Conservation (phyloP, 169 alveolate species). For the Cryptosporidium felis region DNA sequence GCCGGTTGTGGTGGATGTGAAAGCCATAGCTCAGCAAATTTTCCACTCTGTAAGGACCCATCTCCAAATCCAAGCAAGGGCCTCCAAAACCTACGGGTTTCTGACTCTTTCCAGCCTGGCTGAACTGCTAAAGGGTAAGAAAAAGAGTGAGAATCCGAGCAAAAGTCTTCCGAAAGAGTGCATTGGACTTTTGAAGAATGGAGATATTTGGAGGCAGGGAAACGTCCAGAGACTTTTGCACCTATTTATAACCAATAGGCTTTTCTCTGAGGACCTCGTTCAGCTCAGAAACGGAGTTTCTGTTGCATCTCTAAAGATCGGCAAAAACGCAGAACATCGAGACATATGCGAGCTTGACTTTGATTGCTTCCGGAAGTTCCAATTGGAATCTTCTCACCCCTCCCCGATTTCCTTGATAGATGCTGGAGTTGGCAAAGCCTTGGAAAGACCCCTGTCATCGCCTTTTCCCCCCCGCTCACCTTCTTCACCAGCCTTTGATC, state of each 20-base stretch:
- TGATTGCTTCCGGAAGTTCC: background rate
- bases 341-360: background rate
- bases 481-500: too few species aligned
- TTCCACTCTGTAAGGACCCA: background rate
- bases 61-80: background rate
- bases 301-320: slow-evolving; percentile 40
- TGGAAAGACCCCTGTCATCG: too few species aligned
- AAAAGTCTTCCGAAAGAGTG: slow-evolving; percentile 25
- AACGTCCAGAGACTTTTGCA: slow-evolving; percentile 33
- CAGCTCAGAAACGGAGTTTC: slow-evolving; percentile 58
- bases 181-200: slow-evolving; percentile 6
- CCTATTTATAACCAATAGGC: background rate
- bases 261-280: slow-evolving; percentile 30
- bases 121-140: slow-evolving; percentile 37
- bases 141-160: background rate
- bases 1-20: slow-evolving; percentile 5
- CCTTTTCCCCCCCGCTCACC: too few species aligned
- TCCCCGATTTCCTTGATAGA: too few species aligned
- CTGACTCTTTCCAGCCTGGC: slow-evolving; percentile 28
- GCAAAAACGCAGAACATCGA: background rate
- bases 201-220: slow-evolving; percentile 19
- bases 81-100: slow-evolving; percentile 23
- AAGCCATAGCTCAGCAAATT: background rate
- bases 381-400: background rate
- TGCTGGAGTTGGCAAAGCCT: too few species aligned